Evolutionary conservation across 768 basidiomycete genomes (phyloP).

Genomic region (Boletus rex-veris): DNA sequence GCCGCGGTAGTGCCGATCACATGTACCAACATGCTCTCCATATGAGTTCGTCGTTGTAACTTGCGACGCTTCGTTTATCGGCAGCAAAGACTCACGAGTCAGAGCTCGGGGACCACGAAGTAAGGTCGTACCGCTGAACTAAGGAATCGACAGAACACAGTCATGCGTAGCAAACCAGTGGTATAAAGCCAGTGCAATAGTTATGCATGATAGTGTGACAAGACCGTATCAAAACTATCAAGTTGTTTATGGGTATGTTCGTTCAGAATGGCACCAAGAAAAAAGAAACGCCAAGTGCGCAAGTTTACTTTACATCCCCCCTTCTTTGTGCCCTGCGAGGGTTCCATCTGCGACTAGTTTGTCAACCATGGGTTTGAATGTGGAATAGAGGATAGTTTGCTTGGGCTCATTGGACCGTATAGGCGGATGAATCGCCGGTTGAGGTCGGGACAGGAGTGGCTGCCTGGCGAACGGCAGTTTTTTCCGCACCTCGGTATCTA

Average conservation of each 20-base stretch:
- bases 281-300: background rate
- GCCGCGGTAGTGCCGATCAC: background rate
- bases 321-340: constrained; percentile 3
- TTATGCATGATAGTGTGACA: background rate
- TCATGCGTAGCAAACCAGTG: background rate
- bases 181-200: background rate
- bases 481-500: constrained; percentile 16
- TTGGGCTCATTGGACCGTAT: constrained; percentile 6
- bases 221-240: background rate
- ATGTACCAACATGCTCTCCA: background rate
- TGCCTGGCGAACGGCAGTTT: background rate
- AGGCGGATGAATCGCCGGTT: constrained; percentile 16
- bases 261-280: background rate
- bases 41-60: background rate
- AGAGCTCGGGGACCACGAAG: too few relatives aligned
- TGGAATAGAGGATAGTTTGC: constrained; percentile 20
- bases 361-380: constrained; percentile 25
- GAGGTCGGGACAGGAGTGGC: constrained; percentile 23
- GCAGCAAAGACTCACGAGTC: too few relatives aligned
- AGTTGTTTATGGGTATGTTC: background rate
- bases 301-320: background rate
- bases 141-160: background rate
- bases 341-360: constrained; percentile 16
- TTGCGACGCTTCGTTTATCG: too few relatives aligned
- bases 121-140: background rate